Conservation (phyloP, 2,329 filamentous ascomycete genomes). For the Zymoseptoria passerinii region DNA sequence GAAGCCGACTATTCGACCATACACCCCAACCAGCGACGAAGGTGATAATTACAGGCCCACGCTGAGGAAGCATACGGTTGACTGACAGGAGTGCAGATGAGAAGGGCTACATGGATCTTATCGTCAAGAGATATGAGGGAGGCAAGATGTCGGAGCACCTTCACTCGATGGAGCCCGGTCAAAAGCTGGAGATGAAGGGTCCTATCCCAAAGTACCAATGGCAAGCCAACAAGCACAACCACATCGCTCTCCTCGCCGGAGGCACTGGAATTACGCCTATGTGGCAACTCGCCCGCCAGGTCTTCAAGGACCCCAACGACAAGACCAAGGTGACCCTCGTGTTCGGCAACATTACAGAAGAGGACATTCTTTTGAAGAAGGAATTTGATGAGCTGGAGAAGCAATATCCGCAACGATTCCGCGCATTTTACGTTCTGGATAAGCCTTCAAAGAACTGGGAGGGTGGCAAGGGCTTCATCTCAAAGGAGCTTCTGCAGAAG, state of each 20-base stretch:
- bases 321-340: constrained; percentile 96
- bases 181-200: constrained; percentile 85
- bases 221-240: constrained; percentile 82
- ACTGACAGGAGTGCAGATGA: constrained; percentile 44
- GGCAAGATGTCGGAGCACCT: constrained; percentile 89
- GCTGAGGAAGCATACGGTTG: neutral
- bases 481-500: constrained; percentile 87
- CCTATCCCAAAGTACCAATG: constrained; percentile 91
- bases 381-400: constrained; percentile 85
- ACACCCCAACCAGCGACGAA: constrained; percentile 87
- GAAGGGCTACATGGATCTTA: constrained; percentile 73
- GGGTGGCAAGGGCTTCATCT: constrained; percentile 71
- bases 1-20: constrained; percentile 84
- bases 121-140: constrained; percentile 85
- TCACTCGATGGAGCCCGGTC: constrained; percentile 71
- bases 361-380: constrained; percentile 83
- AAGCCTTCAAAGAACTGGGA: constrained; percentile 71
- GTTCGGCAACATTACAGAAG: constrained; percentile 81
- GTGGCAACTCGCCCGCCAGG: constrained; percentile 85
- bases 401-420: constrained; percentile 89
- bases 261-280: constrained; percentile 96
- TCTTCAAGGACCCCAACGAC: constrained; percentile 94
- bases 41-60: constrained; percentile 40
- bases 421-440: constrained; percentile 88
- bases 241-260: constrained; percentile 81